Base-by-base conservation (phyloP, 192 early-diverging fungal species). In the Umbelopsis sp. region DNA sequence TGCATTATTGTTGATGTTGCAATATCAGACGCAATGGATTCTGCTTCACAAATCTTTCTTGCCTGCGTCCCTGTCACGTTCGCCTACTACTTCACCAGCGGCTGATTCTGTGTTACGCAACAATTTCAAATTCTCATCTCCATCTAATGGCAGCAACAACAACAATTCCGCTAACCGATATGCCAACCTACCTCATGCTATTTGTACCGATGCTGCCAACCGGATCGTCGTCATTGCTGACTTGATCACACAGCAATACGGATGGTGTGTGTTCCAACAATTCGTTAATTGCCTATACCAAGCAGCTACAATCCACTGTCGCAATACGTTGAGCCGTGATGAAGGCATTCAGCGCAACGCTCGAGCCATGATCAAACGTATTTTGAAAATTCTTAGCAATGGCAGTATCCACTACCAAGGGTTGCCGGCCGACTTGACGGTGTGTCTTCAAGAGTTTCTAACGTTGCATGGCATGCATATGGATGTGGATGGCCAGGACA, bases 261-360 rank as follows among this genome's bases (percentile, higher is more conserved):
- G 74, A 16, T 76, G 74, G 78, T 80, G 78, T 41, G 74, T 72
- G 1, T 80, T 71, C 33, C 78, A 80, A 46, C 74, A 80, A 21
- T 75, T 80, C 22, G 22, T 80, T 2, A 33, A 41, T 1, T 80
- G 78, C 22, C 20, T 80, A 0, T 80, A 80, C 51, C 74, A 80
- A 47, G 74, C 78, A 5, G 76, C 74, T 1, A 80, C 69, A 0
- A 66, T 80, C 8, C 74, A 74, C 25, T 80, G 78, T 35, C 66
- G 72, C 9, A 72, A 76, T 20, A 65, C 68, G 11, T 46, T 71
- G 10, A 49, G 21, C 2, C 21, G 53, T 1, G 47, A 69, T 13
- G 50, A 47, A 27, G 58, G 41, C 1, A 22, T 27, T 9, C 22
- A 46, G 20, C 35, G 55, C 16, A 64, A 50, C 3, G 66, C 73